These are phyloP conservation scores for Acorus calamus DNA, from an alignment of 106 monocot species.

Conservation along the genomic window DNA sequence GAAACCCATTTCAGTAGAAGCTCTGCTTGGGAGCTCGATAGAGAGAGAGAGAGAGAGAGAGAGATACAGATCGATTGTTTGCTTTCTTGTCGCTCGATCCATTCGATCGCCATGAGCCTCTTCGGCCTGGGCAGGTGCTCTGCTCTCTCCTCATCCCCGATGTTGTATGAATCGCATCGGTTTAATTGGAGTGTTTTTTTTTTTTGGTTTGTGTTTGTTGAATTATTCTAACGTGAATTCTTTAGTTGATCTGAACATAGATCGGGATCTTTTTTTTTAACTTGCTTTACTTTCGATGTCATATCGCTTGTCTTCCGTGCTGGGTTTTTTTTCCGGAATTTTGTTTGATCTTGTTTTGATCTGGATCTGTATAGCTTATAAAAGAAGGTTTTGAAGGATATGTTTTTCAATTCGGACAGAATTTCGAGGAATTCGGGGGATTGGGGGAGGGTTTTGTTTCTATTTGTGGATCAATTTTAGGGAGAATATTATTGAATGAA, in stretches of 20 bases:
- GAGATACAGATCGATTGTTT: too few species aligned
- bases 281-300: too few species aligned
- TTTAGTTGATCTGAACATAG: too few species aligned
- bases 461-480: background rate
- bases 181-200: too few species aligned
- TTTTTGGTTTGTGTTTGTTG: too few species aligned
- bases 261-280: too few species aligned
- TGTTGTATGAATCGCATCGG: background rate
- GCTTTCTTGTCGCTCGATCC: too few species aligned
- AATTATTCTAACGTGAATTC: too few species aligned
- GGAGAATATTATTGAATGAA: background rate
- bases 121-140: slow-evolving; percentile 63
- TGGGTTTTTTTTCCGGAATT: background rate
- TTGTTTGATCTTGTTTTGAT: background rate
- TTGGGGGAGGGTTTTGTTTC: background rate
- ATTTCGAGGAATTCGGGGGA: background rate
- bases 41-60: too few species aligned
- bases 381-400: background rate
- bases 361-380: background rate
- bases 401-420: too few species aligned
- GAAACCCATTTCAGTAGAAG: too few species aligned
- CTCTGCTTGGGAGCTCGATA: too few species aligned
- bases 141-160: background rate
- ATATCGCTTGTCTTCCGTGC: background rate
- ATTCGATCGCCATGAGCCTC: slow-evolving; percentile 42